Evolutionary conservation across 2,329 filamentous ascomycete species (phyloP), one percentile per base, ranked within the genome.

Genomic region (Furcasterigmium sp.): DNA sequence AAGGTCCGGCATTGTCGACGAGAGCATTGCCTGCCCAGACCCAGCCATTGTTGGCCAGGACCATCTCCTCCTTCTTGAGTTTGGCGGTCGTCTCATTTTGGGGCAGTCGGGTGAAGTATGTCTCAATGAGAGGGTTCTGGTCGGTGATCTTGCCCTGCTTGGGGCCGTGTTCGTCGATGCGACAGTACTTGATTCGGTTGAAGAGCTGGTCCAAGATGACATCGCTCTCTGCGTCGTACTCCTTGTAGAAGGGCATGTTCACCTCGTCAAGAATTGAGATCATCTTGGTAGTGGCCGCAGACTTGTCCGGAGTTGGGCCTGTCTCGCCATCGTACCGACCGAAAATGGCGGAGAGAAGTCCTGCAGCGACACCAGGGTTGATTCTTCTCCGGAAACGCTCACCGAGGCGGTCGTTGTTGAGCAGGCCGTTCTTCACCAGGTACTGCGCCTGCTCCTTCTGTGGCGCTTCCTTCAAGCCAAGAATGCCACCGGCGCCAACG

Each of bases 11-110:
- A 57, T 97, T 93, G 67, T 98, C 93, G 35, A 88, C 77, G 64
- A 97, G 78, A 2, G 93, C 91, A 65, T 97, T 94, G 6, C 91
- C 91, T 46, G 88, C 91, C 93, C 93, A 98, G 8, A 98, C 91
- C 93, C 93, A 98, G 35, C 93, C 93, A 58, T 98, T 98, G 66
- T 97, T 97, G 32, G 84, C 91, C 41, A 98, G 69, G 3, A 88
- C 87, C 37, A 95, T 74, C 35, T 90, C 84, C 45, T 84, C 84
- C 2, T 82, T 75, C 45, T 82, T 82, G 56, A 94, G 85, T 56
- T 87, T 83, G 48, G 81, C 75, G 1, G 93, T 95, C 10, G 75
- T 80, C 10, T 85, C 80, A 54, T 95, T 95, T 23, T 77, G 61
- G 2, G 91, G 87, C 32, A 98, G 72, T 21, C 91, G 82, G 0